Percentiles rank a stretch among this genome's conserved stretches.
phyloP scores from a whole-genome alignment of 2,329 filamentous ascomycete genomes.

The Hypoxylon sp. region DNA sequence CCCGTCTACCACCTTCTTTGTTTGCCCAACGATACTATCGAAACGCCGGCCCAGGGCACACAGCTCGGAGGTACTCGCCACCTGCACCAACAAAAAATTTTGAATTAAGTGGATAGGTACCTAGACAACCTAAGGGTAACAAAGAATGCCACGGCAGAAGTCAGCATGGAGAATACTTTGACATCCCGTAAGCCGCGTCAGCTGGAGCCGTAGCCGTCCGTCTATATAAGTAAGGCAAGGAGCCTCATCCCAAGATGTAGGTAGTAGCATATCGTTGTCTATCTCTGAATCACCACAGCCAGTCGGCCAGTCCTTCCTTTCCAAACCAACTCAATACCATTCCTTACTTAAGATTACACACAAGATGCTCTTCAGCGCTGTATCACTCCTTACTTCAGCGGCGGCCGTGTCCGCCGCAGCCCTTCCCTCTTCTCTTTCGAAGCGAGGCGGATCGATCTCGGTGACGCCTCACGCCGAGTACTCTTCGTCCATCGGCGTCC shows the following conservation, averaged over 20 bases:
- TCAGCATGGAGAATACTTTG: not conserved
- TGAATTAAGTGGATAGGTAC: conserved; percentile 5
- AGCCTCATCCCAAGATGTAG: conserved; percentile 8
- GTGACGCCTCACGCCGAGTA: conserved; percentile 69
- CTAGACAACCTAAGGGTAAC: too few species aligned
- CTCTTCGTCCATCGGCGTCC: conserved; percentile 69
- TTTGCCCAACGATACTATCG: conserved; percentile 4
- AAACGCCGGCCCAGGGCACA: not conserved
- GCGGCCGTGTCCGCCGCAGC: conserved; percentile 32
- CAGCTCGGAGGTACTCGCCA: not conserved
- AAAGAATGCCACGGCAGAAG: not conserved
- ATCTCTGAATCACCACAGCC: conserved; percentile 17
- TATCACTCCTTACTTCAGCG: conserved; percentile 35
- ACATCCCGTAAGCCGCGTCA: not conserved
- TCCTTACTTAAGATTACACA: conserved; percentile 5
- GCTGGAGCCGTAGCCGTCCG: not conserved
- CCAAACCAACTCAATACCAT: not conserved
- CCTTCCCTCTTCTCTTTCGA: conserved; percentile 23
- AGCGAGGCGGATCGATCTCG: conserved; percentile 41
- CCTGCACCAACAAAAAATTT: conserved; percentile 14
- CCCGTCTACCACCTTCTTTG: conserved; percentile 31
- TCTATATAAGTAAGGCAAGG: conserved; percentile 25
- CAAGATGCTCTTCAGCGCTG: conserved; percentile 37
- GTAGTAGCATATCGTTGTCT: conserved; percentile 10
- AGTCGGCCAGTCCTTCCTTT: conserved; percentile 27